Conservation (phyloP, 768 basidiomycete genomes). For the Rhodotorula sphaerocarpa region DNA sequence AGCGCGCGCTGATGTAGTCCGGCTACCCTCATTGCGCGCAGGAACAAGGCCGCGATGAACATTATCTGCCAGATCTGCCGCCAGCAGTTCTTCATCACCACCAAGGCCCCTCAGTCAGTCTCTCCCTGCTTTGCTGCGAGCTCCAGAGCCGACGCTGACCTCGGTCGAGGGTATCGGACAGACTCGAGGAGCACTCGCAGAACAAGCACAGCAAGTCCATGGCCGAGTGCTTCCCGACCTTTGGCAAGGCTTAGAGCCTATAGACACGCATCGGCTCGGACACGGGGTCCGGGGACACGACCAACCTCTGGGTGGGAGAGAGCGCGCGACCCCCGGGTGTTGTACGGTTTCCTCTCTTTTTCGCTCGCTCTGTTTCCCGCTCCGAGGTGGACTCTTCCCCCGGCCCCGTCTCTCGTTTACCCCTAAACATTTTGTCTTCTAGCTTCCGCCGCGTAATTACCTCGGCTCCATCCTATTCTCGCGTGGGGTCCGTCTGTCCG, state of each 20-base stretch:
- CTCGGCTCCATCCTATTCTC: no score
- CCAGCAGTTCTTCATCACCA: conserved; percentile 18
- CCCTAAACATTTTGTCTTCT: background rate
- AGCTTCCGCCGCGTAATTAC: no score
- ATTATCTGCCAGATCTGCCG: conserved; percentile 27
- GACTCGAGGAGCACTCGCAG: conserved; percentile 10
- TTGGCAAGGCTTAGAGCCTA: background rate
- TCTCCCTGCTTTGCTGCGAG: background rate
- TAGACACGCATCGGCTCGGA: no score
- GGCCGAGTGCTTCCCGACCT: conserved; percentile 20
- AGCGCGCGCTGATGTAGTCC: background rate
- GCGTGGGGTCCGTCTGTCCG: no score
- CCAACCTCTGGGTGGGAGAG: no score
- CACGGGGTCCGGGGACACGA: no score
- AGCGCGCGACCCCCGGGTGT: no score
- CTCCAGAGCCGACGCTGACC: background rate
- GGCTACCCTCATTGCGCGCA: background rate
- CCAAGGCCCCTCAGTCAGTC: background rate
- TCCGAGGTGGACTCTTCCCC: no score
- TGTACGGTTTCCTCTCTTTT: conserved; percentile 4
- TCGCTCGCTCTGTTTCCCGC: background rate
- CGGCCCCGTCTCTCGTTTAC: no score
- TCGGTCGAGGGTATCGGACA: conserved; percentile 2
- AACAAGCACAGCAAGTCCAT: conserved; percentile 20
- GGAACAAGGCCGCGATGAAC: conserved; percentile 19